phyloP scores from a whole-genome alignment of 768 basidiomycete genomes.

The Rhodosporidiobolus odoratus region DNA sequence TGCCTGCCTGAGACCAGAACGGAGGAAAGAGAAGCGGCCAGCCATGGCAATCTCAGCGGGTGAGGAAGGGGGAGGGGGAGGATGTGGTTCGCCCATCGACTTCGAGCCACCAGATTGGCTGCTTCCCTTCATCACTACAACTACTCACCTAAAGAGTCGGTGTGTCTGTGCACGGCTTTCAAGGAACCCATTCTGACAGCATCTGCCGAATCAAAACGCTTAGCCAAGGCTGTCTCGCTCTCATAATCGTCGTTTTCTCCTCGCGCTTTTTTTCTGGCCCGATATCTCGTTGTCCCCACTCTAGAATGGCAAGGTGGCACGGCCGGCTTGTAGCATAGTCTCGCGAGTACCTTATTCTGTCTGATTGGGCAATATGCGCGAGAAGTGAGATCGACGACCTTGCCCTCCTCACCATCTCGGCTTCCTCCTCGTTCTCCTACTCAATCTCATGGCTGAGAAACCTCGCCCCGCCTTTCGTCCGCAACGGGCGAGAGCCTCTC shows the following conservation, averaged over 20 bases:
- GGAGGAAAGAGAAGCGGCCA: slow-evolving; percentile 21
- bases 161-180: no score
- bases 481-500: background rate
- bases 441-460: background rate
- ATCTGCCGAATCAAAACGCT: background rate
- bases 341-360: background rate
- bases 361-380: background rate
- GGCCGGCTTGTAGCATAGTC: no score
- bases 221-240: background rate
- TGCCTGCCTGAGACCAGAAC: slow-evolving; percentile 8
- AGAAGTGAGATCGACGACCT: background rate
- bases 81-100: no score
- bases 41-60: background rate
- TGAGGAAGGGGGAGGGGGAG: background rate
- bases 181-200: background rate
- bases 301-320: no score
- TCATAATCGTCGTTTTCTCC: background rate
- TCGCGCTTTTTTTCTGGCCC: background rate
- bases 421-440: background rate
- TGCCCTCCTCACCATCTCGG: background rate
- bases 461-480: slow-evolving; percentile 6
- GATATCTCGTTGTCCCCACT: background rate
- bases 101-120: no score
- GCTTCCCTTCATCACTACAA: no score
- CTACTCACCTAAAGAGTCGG: no score